phyloP scores from a whole-genome alignment of 352 stramenopile genomes.

The Phytophthora citricola region DNA sequence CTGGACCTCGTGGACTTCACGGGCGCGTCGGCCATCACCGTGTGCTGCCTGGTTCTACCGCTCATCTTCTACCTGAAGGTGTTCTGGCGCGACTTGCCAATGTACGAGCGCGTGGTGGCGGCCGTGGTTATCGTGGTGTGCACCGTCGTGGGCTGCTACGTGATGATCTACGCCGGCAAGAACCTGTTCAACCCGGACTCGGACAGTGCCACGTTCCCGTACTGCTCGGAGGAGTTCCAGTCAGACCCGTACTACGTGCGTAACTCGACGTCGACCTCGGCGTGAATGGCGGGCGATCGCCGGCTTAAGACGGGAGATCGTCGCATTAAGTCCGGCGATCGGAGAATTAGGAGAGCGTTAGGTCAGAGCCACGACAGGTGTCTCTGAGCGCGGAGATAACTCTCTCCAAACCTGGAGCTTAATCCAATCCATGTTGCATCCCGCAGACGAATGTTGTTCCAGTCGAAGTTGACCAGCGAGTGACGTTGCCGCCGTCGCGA shows the following conservation, averaged over 20 bases:
- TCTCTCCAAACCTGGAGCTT: constrained; percentile 4
- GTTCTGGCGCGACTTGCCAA: constrained; percentile 41
- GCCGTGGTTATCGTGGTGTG: constrained; percentile 46
- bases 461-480: constrained; percentile 11
- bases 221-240: constrained; percentile 56
- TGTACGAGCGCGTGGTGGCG: constrained; percentile 50
- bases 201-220: constrained; percentile 49
- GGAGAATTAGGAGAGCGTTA: constrained; percentile 32
- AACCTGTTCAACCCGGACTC: constrained; percentile 45
- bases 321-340: constrained; percentile 21
- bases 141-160: constrained; percentile 44
- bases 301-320: constrained; percentile 15
- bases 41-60: constrained; percentile 56
- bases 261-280: constrained; percentile 30
- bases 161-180: constrained; percentile 50
- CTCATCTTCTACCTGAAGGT: constrained; percentile 61
- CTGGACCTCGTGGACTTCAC: constrained; percentile 57
- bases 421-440: constrained; percentile 18
- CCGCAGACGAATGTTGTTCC: constrained; percentile 15
- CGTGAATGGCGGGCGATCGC: constrained; percentile 24
- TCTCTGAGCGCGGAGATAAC: constrained; percentile 15
- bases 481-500: constrained; percentile 19
- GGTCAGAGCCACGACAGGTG: constrained; percentile 27
- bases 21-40: constrained; percentile 48
- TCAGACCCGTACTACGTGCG: constrained; percentile 48